Evolutionary conservation across 2,329 filamentous ascomycete species (phyloP).

Genomic region (Ascochyta fabae): DNA sequence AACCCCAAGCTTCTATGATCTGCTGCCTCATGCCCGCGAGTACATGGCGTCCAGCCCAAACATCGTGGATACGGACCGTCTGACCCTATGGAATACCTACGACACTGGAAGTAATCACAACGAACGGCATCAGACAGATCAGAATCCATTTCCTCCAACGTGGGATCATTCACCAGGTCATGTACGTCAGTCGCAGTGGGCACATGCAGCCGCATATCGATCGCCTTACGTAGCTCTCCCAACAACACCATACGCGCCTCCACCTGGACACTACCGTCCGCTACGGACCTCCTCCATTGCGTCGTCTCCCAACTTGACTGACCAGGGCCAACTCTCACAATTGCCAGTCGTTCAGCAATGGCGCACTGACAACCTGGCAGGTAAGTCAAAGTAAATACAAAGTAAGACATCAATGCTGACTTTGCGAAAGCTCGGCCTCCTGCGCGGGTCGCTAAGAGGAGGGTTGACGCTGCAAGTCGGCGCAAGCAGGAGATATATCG

Average conservation of each 20-base stretch:
- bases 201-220: neutral
- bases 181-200: neutral
- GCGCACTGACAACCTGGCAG: constrained; percentile 15
- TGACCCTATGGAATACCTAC: neutral
- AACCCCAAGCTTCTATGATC: neutral
- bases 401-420: neutral
- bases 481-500: constrained; percentile 8
- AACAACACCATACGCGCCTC: neutral
- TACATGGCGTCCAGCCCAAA: neutral
- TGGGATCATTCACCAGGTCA: neutral
- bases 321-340: neutral
- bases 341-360: constrained; percentile 22
- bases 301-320: neutral
- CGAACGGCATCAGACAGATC: neutral
- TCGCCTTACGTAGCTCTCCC: neutral
- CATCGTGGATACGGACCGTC: too few relatives aligned
- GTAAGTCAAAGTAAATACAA: neutral
- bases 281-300: neutral
- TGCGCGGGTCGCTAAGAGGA: neutral
- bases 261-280: neutral
- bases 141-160: neutral
- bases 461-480: neutral
- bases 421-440: neutral
- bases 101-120: neutral
- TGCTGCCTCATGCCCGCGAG: neutral